Evolutionary conservation across 2,329 filamentous ascomycete species (phyloP), one percentile per base, ranked within the genome.

Genomic region (Sclerotinia glacialis): DNA sequence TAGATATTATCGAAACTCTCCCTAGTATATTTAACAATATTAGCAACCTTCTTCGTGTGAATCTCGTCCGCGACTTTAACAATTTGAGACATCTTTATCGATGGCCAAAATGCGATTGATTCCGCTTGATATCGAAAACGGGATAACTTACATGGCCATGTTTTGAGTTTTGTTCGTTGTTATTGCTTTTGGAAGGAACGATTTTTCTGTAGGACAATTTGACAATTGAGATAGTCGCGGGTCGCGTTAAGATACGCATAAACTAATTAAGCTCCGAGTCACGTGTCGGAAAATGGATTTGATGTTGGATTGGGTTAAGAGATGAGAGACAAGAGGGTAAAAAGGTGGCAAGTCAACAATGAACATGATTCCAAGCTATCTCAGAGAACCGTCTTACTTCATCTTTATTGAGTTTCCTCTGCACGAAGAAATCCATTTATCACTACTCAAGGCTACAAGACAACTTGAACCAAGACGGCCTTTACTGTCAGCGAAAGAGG

Each of bases 1-100:
- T 95, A 93, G 81, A 98, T 97, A 80, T 92, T 93, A 77, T 98
- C 94, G 80, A 99, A 99, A 77, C 90, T 95, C 86, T 99, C 95
- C 73, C 86, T 89, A 47, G 37, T 28, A 12, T 14, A 21, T 61
- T 31, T 16, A 64, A 26, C 14, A 8, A 44, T 47, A 54, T 72
- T 66, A 72, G 71, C 49, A 56, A 28, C 34, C 55, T 46, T 14
- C 3, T 58, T 44, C 28, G 26, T 46, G 14, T 9, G n/a, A 1
- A 16, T 18, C 28, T 31, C 46, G 31, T 21, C 44, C 31, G 3
- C 18, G 26, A 42, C 44, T 66, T 67, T 55, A 49, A 67, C 21
- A 26, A 14, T 14, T 31, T 26, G 3, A 28, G 16, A 31, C 34
- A 40, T 52, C 18, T 66, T 34, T 37, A 14, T 18, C 40, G 23